Evolutionary conservation across 2,329 filamentous ascomycete species (phyloP), one percentile per base, ranked within the genome.

Genomic region (Cytospora schulzeri): DNA sequence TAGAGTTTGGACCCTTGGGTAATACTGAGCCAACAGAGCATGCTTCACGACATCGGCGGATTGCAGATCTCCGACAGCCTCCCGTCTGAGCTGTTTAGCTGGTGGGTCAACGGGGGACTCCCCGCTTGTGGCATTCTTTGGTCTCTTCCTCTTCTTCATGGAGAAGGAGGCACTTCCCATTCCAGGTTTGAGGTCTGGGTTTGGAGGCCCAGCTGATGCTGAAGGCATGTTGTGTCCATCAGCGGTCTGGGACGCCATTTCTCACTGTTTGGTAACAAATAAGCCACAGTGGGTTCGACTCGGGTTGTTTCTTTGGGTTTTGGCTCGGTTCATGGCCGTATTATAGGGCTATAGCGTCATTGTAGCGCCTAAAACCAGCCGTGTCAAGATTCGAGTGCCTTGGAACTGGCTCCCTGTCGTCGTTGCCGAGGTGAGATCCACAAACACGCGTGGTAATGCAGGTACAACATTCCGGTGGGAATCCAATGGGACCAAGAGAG

Each of bases 21-120:
- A 96, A 76, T 89, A 91, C 67, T 84, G 83, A 54, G 81, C 81
- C 63, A 96, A 80, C 38, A 95, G 83, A 61, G 86, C 85, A 72
- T 92, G 88, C 52, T 73, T 70, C 70, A 77, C 56, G 76, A 56
- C 55, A 38, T 55, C 61, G 60, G 63, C 22, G 59, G 31, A 55
- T 48, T 68, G 66, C 41, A 56, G 57, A 26, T 28, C 31, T 55
- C 11, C 60, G 28, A 54, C 56, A 60, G 48, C 15, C 41, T 15
- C 62, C 50, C 50, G 62, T 53, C 68, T 71, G 41, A 41, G 63
- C 38, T 65, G 68, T 65, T 72, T 72, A 60, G 58, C 59, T n/a
- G 70, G 68, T 15, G 52, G 67, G 28, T 26, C 55, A 54, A 66
- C 48, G 31, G 41, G 38, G 31, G 64, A 28, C 22, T 35, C 52